These are phyloP conservation scores for Metarhizium brunneum DNA, from an alignment of 2,329 filamentous ascomycete genomes.

Conservation along the genomic window DNA sequence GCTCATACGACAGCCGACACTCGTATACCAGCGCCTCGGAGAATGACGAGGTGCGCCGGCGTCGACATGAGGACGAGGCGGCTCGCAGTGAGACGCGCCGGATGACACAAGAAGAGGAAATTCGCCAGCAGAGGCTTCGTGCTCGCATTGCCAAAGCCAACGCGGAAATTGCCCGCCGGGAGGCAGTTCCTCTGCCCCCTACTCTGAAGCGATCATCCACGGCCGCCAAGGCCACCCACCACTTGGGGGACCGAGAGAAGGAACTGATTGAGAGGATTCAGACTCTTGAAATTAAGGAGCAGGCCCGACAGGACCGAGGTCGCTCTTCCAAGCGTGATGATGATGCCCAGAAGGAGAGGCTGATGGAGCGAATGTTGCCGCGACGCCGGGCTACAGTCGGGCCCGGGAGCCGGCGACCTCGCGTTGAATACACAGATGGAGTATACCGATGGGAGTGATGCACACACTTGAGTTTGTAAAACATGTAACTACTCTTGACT, in stretches of 20 bases:
- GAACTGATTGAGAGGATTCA: constrained; percentile 26
- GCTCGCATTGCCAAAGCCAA: constrained; percentile 31
- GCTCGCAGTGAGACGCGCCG: constrained; percentile 13
- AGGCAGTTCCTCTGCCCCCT: constrained; percentile 18
- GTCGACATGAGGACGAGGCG: constrained; percentile 16
- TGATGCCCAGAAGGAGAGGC: constrained; percentile 27
- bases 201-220: constrained; percentile 13
- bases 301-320: constrained; percentile 18
- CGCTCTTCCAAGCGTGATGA: constrained; percentile 17
- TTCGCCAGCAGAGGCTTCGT: constrained; percentile 13
- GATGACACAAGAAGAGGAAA: constrained; percentile 6
- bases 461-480: no score
- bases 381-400: constrained; percentile 27
- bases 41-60: constrained; percentile 18
- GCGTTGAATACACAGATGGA: constrained; percentile 28
- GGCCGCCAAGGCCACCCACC: constrained; percentile 13
- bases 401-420: constrained; percentile 24
- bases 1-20: constrained; percentile 23
- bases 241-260: constrained; percentile 12
- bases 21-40: constrained; percentile 19
- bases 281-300: constrained; percentile 22
- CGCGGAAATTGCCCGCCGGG: constrained; percentile 30
- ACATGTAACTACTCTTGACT: no score
- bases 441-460: constrained; percentile 30
- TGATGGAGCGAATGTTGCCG: constrained; percentile 31